Base-by-base conservation (phyloP, 1,139 yeast species). In the Taiozyma onychis region DNA sequence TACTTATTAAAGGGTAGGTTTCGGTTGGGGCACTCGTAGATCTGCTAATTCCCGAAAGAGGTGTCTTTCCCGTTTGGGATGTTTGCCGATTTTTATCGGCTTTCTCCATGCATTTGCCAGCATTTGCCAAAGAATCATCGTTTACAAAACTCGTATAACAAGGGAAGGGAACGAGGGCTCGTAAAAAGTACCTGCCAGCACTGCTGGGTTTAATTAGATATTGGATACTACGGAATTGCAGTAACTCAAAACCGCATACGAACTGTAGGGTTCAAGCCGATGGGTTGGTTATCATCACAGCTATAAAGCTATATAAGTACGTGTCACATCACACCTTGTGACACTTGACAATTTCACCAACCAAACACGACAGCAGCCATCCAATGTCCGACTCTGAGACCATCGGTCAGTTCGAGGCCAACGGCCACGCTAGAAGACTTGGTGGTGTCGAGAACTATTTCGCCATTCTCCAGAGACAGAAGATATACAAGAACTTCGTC, bases 371-470 rank as follows among this genome's bases (percentile, higher is more conserved):
- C 2, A 24, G 26, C 26, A 24, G 26, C 26, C 24, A 13, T 18
- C 18, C 28, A 5, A 34, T 34, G 37, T 16, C 41, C 14, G 28
- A 32, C 30, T 24, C 26, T 14, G 24, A 13, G 28, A 24, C 18
- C n/a, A 18, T 18, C 24, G 8, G 24, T 14, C 41, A 24, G 16
- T 39, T 39, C 10, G 27, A 9, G 28, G 43, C 41, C 5, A 52
- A 47, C 13, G 60, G 60, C 10, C 62, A 58, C 45, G 58, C 60
- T 13, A 54, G 62, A 39, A 45, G 60, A n/a, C 52, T 55, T 35
- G 62, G 62, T 8, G 45, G 54, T 14, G 51, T 56, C 10, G 62
- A 58, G 47, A 58, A 58, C 52, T 58, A 53, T 47, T 58, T 58
- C 44, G 51, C 54, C 7, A 27, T 56, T 21, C 41, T 53, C 3